These are phyloP conservation scores for Salix arbutifolia DNA, from an alignment of 345 rosid species.

Conservation along the genomic window DNA sequence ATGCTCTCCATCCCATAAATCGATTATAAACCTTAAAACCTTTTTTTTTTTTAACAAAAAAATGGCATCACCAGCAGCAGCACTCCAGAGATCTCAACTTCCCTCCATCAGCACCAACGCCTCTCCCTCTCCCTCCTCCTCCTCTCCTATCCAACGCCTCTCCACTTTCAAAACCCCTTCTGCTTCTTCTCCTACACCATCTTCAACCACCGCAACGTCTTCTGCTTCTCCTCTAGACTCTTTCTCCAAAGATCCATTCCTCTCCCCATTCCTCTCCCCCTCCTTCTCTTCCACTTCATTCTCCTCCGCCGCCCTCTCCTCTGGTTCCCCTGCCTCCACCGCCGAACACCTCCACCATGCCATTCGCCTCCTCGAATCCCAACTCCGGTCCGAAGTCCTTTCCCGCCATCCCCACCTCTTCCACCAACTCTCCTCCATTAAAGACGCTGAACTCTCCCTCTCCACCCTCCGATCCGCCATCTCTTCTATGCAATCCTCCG, in stretches of 20 bases:
- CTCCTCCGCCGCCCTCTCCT: constrained; percentile 92
- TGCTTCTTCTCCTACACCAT: constrained; percentile 22
- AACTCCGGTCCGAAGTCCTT: constrained; percentile 85
- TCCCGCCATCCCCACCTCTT: constrained; percentile 86
- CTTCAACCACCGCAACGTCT: constrained; percentile 24
- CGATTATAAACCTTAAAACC: not conserved
- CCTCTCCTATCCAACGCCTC: constrained; percentile 68
- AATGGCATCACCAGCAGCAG: constrained; percentile 58
- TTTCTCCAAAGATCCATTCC: constrained; percentile 65
- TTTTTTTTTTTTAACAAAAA: not conserved
- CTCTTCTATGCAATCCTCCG: constrained; percentile 79
- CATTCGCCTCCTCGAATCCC: constrained; percentile 85
- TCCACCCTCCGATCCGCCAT: constrained; percentile 82
- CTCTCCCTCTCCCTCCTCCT: constrained; percentile 30
- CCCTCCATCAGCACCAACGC: constrained; percentile 15
- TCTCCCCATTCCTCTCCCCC: constrained; percentile 78
- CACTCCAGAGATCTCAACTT: constrained; percentile 38
- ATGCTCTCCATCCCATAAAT: not conserved
- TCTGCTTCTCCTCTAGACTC: constrained; percentile 61
- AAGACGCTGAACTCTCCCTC: constrained; percentile 75
- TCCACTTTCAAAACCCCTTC: constrained; percentile 52
- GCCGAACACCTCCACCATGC: constrained; percentile 96
- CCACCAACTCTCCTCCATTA: constrained; percentile 79
- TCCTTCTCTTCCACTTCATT: constrained; percentile 86
- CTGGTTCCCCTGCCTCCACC: constrained; percentile 98